Conservation (phyloP, 805 yeast genomes). For the Myxozyma kluyveri region DNA sequence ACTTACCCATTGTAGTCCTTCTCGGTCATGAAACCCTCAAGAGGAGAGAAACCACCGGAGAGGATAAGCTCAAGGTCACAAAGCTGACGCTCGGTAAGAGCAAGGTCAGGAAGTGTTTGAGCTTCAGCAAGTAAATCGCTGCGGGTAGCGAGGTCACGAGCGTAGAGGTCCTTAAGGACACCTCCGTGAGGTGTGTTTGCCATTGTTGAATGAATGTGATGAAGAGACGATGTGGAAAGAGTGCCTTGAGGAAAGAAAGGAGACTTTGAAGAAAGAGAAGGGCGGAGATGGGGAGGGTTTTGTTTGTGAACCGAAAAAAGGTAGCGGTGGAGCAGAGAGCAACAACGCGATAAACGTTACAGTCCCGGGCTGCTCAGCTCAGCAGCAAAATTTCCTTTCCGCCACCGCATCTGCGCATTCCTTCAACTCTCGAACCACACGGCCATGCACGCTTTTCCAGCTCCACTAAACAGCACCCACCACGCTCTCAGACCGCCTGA, state of each 20-base stretch:
- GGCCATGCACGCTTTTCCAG: no score
- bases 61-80: slow-evolving; percentile 90
- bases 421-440: no score
- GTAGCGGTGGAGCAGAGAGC: no score
- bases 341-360: no score
- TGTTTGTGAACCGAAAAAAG: no score
- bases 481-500: no score
- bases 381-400: no score
- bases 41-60: slow-evolving; percentile 92
- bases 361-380: no score
- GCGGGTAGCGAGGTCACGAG: slow-evolving; percentile 70
- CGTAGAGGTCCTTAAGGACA: slow-evolving; percentile 73
- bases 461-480: no score
- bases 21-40: slow-evolving; percentile 67
- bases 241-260: not conserved
- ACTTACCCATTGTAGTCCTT: slow-evolving; percentile 53
- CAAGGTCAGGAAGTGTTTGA: slow-evolving; percentile 43
- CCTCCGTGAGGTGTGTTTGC: slow-evolving; percentile 86
- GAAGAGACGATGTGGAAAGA: not conserved
- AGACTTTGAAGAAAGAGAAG: no score
- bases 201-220: slow-evolving; percentile 32
- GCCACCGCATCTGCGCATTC: no score
- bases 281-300: no score
- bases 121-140: slow-evolving; percentile 58
- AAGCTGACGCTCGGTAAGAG: slow-evolving; percentile 79